These are phyloP conservation scores for Geotrichum aggregatum DNA, from an alignment of 1,139 yeast species.

Conservation along the genomic window DNA sequence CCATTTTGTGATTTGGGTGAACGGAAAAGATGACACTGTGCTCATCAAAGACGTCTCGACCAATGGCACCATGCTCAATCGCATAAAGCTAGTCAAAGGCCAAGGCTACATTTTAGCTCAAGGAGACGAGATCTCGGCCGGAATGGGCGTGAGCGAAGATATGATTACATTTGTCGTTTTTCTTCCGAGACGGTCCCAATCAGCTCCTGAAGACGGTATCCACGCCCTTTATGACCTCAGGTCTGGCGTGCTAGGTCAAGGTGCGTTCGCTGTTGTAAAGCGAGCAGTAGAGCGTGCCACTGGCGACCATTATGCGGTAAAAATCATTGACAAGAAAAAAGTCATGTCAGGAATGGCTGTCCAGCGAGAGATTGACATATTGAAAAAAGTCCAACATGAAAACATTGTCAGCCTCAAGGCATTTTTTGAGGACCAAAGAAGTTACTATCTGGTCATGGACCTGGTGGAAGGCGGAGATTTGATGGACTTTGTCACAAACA, in stretches of 20 bases:
- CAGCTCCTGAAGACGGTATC: conserved; percentile 41
- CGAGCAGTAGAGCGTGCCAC: conserved; percentile 81
- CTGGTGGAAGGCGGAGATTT: conserved; percentile 95
- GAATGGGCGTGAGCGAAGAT: conserved; percentile 75
- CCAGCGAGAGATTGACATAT: conserved; percentile 75
- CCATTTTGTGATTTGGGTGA: conserved; percentile 18
- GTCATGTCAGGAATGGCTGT: conserved; percentile 85
- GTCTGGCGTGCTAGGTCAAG: conserved; percentile 85
- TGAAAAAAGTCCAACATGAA: conserved; percentile 74
- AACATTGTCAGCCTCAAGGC: conserved; percentile 78
- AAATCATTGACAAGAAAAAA: conserved; percentile 78
- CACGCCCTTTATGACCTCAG: conserved; percentile 71
- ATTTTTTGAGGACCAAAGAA: conserved; percentile 75
- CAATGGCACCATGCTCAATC: conserved; percentile 86
- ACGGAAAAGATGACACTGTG: conserved; percentile 24
- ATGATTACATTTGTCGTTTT: conserved; percentile 70
- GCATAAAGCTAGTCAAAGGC: conserved; percentile 64
- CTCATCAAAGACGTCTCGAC: conserved; percentile 45
- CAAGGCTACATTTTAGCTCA: conserved; percentile 78
- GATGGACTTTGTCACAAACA: conserved; percentile 90
- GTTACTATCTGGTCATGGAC: conserved; percentile 88
- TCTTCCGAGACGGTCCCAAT: conserved; percentile 38
- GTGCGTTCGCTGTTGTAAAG: conserved; percentile 94
- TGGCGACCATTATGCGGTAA: conserved; percentile 84
- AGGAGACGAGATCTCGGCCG: conserved; percentile 89